Base-by-base conservation (phyloP, 2,329 filamentous ascomycete species). In the Ophiostoma tasmaniense region DNA sequence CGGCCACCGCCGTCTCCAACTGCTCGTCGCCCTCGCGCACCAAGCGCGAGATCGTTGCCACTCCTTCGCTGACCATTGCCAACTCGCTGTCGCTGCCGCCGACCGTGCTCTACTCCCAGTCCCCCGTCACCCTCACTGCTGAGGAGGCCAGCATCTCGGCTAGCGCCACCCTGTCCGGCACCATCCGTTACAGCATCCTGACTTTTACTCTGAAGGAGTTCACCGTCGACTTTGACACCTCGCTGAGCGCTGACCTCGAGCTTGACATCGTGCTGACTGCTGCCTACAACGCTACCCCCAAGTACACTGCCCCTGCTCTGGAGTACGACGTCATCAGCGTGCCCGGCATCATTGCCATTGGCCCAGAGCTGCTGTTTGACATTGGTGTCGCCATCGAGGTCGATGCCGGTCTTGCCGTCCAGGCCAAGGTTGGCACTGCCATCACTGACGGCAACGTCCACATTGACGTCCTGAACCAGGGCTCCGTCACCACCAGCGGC, bases 191-290 rank as follows among this genome's bases (percentile, higher is more conserved):
- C 37, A 65, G 37, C 64, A 42, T 65, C 64, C n/a, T 25, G 4
- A 45, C 20, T 7, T 39, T 65, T 7, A 65, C 37, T 8, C 72
- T 80, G 5, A 72, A 79, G 61, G 73, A 75, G 33, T 75, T 82
- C 5, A 79, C 78, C 73, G 79, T 82, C 62, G 80, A 82, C 70
- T 76, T 82, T 70, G 79, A 81, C 67, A 75, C 79, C 28, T 72
- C 73, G 28, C 75, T 81, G 67, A 75, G 74, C 20, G 77, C 79
- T 2, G 75, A 77, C 42, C 71, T 82, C 2, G 77, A 72, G 22
- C 67, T 83, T 30, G 76, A 75, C 39, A 75, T 78, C 50, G 74
- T 76, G 20, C 75, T 80, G 8, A 74, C 72, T 2, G 76, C 76
- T 0, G 71, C 77, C 1, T 79, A 78, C 72, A 74, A 71, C 67